These are phyloP conservation scores for Lodderomyces metapsilosis DNA, from an alignment of 1,139 yeast genomes.

Conservation along the genomic window DNA sequence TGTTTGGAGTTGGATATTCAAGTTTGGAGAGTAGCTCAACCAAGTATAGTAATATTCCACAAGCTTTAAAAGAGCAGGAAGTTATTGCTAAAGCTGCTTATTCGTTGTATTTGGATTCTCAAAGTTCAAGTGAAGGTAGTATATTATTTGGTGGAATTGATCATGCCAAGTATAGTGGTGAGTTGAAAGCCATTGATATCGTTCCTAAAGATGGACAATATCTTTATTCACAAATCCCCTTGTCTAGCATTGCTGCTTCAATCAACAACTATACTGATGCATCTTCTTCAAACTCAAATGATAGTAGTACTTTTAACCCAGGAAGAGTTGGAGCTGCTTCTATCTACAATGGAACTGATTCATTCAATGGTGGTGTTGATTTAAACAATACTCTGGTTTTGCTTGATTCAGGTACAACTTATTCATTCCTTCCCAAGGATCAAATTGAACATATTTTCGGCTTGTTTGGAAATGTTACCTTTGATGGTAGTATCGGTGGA, in stretches of 20 bases:
- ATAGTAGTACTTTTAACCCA: conserved; percentile 12
- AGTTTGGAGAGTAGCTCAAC: conserved; percentile 15
- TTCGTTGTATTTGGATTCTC: conserved; percentile 51
- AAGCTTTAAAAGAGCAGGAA: conserved; percentile 51
- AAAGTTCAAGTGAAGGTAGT: conserved; percentile 42
- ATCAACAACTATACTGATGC: conserved; percentile 9
- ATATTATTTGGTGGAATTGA: conserved; percentile 62
- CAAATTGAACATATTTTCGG: conserved; percentile 18
- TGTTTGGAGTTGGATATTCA: conserved; percentile 45
- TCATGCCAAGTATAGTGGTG: conserved; percentile 50
- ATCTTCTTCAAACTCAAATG: conserved; percentile 2
- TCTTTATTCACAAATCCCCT: conserved; percentile 12
- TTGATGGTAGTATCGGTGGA: conserved; percentile 19
- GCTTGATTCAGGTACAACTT: conserved; percentile 44
- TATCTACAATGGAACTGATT: conserved; percentile 12
- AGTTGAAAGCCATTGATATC: conserved; percentile 27
- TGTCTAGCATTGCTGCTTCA: conserved; percentile 18
- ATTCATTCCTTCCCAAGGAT: conserved; percentile 25
- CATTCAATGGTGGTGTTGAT: conserved; percentile 14
- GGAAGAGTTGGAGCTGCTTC: conserved; percentile 11
- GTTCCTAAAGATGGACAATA: conserved; percentile 16
- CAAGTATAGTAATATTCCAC: conserved; percentile 45
- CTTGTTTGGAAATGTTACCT: conserved; percentile 16
- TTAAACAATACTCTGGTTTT: conserved; percentile 20
- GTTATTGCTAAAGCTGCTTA: conserved; percentile 47